Conservation (phyloP, 202 grass and related monocot species). For the Cymbopogon flexuosus region DNA sequence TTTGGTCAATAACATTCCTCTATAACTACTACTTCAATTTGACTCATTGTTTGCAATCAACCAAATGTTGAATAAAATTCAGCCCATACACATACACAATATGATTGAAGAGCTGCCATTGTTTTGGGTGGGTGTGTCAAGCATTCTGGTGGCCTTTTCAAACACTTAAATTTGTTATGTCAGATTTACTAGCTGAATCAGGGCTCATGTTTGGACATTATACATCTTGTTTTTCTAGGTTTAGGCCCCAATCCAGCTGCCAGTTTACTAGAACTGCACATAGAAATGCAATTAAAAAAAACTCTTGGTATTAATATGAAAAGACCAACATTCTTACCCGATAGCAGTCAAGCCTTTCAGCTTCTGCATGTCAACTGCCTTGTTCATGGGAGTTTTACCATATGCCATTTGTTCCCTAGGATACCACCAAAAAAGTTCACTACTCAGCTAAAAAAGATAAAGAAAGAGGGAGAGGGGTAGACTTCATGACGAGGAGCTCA, state of each 20-base stretch:
- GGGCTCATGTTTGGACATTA: background rate
- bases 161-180: background rate
- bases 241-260: background rate
- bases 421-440: slow-evolving; percentile 23
- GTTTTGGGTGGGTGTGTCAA: background rate
- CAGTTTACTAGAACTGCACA: background rate
- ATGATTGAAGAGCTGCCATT: background rate
- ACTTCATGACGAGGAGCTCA: slow-evolving; percentile 37
- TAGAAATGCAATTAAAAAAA: background rate
- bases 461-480: slow-evolving; percentile 10
- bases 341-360: slow-evolving; percentile 64
- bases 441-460: background rate
- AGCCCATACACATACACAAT: background rate
- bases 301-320: background rate
- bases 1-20: background rate
- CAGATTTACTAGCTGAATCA: slow-evolving; percentile 11
- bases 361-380: slow-evolving; percentile 75
- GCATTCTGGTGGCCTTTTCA: background rate
- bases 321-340: slow-evolving; percentile 48
- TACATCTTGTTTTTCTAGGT: slow-evolving; percentile 8
- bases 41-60: background rate
- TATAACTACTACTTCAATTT: background rate
- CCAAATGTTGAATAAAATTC: background rate
- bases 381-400: slow-evolving; percentile 75
- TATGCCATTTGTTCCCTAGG: slow-evolving; percentile 71